These are phyloP conservation scores for Trichoderma afroharzianum DNA, from an alignment of 2,329 filamentous ascomycete species.

Conservation along the genomic window DNA sequence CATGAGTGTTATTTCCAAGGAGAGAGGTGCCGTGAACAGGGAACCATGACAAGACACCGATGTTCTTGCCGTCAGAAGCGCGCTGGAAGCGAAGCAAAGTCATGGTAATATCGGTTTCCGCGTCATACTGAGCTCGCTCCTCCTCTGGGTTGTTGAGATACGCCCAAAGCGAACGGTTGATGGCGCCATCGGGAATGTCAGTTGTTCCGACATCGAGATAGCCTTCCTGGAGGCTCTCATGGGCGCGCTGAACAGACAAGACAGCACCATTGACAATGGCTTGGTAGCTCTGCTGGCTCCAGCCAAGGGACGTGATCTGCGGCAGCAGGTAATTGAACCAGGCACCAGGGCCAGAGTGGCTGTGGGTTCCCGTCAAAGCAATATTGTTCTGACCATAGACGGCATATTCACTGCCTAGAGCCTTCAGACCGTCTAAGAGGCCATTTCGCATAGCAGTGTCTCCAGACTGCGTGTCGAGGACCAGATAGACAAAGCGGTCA, in stretches of 20 bases:
- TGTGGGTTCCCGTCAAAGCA: slow-evolving; percentile 89
- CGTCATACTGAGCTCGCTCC: slow-evolving; percentile 67
- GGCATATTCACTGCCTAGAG: slow-evolving; percentile 67
- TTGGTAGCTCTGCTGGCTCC: slow-evolving; percentile 79
- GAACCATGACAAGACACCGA: slow-evolving; percentile 86
- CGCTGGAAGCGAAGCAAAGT: slow-evolving; percentile 76
- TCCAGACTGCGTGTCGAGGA: slow-evolving; percentile 81
- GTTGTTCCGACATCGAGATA: slow-evolving; percentile 67
- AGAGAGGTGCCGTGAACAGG: slow-evolving; percentile 89
- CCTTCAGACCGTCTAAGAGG: slow-evolving; percentile 71
- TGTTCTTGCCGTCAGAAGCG: slow-evolving; percentile 68
- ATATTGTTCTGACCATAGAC: slow-evolving; percentile 77
- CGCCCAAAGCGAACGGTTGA: slow-evolving; percentile 83
- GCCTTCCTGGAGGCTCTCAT: slow-evolving; percentile 56
- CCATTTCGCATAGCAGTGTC: slow-evolving; percentile 86
- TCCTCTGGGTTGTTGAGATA: slow-evolving; percentile 80
- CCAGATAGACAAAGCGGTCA: slow-evolving; percentile 80
- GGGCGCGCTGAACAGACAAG: slow-evolving; percentile 76
- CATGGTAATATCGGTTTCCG: slow-evolving; percentile 55
- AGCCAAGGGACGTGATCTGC: slow-evolving; percentile 84
- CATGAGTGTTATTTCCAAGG: slow-evolving; percentile 84
- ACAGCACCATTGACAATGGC: slow-evolving; percentile 86
- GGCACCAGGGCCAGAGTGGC: slow-evolving; percentile 84
- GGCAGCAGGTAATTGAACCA: slow-evolving; percentile 95
- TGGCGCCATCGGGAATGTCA: slow-evolving; percentile 71